Percentiles rank a stretch among this genome's conserved stretches.
phyloP scores from a whole-genome alignment of 2,329 filamentous ascomycete genomes.

The Rasamsonia emersonii region DNA sequence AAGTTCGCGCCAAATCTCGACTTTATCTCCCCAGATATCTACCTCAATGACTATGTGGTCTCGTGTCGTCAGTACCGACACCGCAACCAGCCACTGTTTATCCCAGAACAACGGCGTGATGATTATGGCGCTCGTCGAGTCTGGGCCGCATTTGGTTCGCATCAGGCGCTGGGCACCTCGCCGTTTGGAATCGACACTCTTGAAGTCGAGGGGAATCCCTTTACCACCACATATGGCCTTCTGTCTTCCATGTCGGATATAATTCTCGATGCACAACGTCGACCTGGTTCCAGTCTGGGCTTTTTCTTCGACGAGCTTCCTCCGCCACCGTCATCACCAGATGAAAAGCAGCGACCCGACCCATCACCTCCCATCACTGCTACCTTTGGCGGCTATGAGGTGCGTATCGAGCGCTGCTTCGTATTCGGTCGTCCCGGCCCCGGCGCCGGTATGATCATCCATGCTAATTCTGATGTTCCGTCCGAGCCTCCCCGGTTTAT shows the following conservation, averaged over 20 bases:
- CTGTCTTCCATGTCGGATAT: conserved; percentile 25
- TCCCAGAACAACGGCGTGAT: conserved; percentile 41
- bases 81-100: conserved; percentile 36
- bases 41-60: conserved; percentile 37
- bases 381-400: conserved; percentile 24
- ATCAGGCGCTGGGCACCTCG: conserved; percentile 25
- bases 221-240: conserved; percentile 30
- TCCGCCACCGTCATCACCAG: conserved; percentile 17
- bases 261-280: conserved; percentile 34
- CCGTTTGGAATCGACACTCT: conserved; percentile 39
- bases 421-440: conserved; percentile 38
- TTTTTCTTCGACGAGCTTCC: conserved; percentile 29
- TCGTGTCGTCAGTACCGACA: conserved; percentile 37
- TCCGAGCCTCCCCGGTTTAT: conserved; percentile 38
- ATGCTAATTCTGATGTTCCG: conserved; percentile 27
- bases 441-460: conserved; percentile 37
- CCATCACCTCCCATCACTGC: conserved; percentile 19
- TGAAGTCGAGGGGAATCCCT: conserved; percentile 16
- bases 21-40: conserved; percentile 42
- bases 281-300: conserved; percentile 24
- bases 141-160: conserved; percentile 30
- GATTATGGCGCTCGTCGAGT: conserved; percentile 34
- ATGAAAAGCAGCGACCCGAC: no score
- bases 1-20: conserved; percentile 36
- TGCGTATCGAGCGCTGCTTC: conserved; percentile 36